phyloP scores from a whole-genome alignment of 1,139 yeast genomes.

The Geotrichum aggregatum region DNA sequence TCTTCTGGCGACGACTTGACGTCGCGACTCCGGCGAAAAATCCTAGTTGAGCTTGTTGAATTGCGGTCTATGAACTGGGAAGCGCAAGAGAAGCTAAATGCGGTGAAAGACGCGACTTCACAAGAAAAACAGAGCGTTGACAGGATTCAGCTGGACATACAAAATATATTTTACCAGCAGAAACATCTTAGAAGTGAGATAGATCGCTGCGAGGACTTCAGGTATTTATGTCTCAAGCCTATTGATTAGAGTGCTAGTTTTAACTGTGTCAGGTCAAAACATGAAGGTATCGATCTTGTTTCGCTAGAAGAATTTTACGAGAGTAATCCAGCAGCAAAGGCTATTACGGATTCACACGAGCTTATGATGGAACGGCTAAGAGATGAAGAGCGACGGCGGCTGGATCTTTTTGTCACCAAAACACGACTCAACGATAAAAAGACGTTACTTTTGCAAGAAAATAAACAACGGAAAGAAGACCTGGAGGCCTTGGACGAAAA shows the following conservation, averaged over 20 bases:
- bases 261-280: constrained; percentile 24
- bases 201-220: constrained; percentile 31
- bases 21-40: constrained; percentile 24
- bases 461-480: constrained; percentile 32
- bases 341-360: constrained; percentile 26
- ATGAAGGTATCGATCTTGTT: constrained; percentile 33
- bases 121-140: constrained; percentile 33
- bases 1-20: constrained; percentile 2
- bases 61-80: constrained; percentile 31
- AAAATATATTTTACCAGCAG: constrained; percentile 37
- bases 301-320: constrained; percentile 33
- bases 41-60: constrained; percentile 28
- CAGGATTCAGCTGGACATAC: constrained; percentile 32
- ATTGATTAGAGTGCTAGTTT: not conserved
- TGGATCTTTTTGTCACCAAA: constrained; percentile 30
- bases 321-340: constrained; percentile 30
- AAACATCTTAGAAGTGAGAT: constrained; percentile 35
- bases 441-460: constrained; percentile 27
- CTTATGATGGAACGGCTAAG: constrained; percentile 34
- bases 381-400: constrained; percentile 35
- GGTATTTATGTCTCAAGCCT: constrained; percentile 6
- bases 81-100: constrained; percentile 28
- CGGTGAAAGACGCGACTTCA: constrained; percentile 27
- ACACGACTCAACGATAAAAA: constrained; percentile 29
- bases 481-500: constrained; percentile 29